These are phyloP conservation scores for Aspergillus flavus DNA, from an alignment of 2,329 filamentous ascomycete species.

Conservation along the genomic window DNA sequence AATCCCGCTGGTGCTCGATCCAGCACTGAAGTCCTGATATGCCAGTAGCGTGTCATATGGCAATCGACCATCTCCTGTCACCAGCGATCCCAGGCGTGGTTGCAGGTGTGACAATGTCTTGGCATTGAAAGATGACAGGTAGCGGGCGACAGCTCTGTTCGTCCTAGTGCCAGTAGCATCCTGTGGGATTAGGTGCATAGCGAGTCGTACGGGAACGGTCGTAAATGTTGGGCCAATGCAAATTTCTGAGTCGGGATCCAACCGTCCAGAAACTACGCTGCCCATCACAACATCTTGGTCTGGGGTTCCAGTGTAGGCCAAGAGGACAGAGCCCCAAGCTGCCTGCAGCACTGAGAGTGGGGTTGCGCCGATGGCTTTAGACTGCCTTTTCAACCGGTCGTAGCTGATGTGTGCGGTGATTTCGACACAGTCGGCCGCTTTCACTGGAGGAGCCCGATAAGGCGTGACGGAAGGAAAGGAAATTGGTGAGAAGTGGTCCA, in stretches of 20 bases:
- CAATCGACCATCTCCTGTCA: constrained; percentile 26
- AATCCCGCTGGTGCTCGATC: constrained; percentile 14
- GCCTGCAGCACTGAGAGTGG: constrained; percentile 41
- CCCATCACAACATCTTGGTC: constrained; percentile 39
- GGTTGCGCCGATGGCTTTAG: constrained; percentile 31
- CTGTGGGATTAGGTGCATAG: constrained; percentile 21
- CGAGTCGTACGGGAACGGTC: constrained; percentile 36
- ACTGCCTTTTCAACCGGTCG: constrained; percentile 32
- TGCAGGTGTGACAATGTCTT: constrained; percentile 27
- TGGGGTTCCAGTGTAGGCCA: constrained; percentile 35
- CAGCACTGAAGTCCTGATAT: constrained; percentile 35
- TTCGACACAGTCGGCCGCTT: constrained; percentile 23
- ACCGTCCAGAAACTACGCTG: constrained; percentile 37
- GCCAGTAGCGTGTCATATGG: constrained; percentile 42
- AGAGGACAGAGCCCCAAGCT: constrained; percentile 38
- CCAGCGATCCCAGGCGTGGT: constrained; percentile 26
- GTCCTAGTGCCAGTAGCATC: constrained; percentile 14
- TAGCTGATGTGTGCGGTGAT: constrained; percentile 24
- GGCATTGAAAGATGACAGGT: constrained; percentile 28
- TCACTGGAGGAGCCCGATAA: constrained; percentile 18
- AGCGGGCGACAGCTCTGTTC: constrained; percentile 27
- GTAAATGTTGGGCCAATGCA: constrained; percentile 40
- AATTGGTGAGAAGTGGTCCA: constrained; percentile 23
- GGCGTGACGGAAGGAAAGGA: constrained; percentile 29
- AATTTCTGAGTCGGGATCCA: constrained; percentile 25